Evolutionary conservation across 2,329 filamentous ascomycete genomes (phyloP), one percentile per base, ranked within the genome.

Genomic region (Fusarium sp.): DNA sequence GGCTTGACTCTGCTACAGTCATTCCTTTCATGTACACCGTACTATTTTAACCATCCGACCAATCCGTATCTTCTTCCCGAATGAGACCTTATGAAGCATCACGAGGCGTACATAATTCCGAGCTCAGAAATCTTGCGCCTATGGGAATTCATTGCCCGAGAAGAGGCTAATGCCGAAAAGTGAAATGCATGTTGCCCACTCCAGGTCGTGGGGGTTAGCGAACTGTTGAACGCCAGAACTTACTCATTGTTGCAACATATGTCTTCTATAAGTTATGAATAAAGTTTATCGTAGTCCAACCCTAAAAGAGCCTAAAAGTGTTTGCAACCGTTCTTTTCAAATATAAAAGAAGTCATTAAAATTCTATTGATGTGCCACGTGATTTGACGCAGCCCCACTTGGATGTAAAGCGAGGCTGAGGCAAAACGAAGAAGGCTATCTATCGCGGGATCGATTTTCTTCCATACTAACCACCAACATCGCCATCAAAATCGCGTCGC

Each of bases 401-500:
- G 35, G 18, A 12, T 26, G 12, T 47, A 33, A 20, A 59, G 41
- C 33, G 33, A 66, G 61, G 70, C 72, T 74, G 70, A 64, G 47
- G 49, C 53, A 48, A 58, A 48, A 21, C 53, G 21, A 23, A 58
- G 42, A 52, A 68, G 57, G 62, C 64, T 63, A 37, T 49, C 64
- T 63, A 37, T 49, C 38, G 44, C 47, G 43, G 48, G 46, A 55
- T 65, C 58, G 37, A 68, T 70, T 62, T 68, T 61, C 65, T 58
- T 63, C 54, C 58, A 63, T 52, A 57, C 58, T 35, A 63, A 44
- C 57, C 46, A 57, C 49, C 26, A 52, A 35, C 38, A 52, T 38
- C 54, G 42, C 23, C 28, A 63, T 55, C 56, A 41, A 50, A 29
- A 57, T 55, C 43, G 52, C 63, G 23, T 46, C 56, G 24, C 54